Evolutionary conservation across 2,329 filamentous ascomycete genomes (phyloP).

Genomic region (Phaeoacremonium minimum): DNA sequence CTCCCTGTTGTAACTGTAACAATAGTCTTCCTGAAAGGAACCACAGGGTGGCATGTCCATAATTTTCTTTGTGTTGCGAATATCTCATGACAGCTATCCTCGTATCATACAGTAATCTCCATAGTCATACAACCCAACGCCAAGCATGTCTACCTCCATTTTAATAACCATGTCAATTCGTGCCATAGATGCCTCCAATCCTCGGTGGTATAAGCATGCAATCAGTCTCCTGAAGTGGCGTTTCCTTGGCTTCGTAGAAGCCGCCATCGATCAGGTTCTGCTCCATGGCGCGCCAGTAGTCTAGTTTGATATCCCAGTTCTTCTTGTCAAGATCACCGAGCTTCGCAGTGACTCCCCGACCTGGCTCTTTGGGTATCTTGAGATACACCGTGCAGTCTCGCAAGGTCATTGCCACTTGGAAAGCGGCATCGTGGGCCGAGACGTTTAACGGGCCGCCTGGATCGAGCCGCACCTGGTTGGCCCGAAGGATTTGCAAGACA

Average conservation of each 20-base stretch:
- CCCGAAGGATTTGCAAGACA: slow-evolving; percentile 29
- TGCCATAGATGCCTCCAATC: too few species aligned
- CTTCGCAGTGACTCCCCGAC: slow-evolving; percentile 44
- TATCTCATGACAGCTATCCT: too few species aligned
- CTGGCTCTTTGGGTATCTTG: slow-evolving; percentile 40
- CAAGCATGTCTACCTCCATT: too few species aligned
- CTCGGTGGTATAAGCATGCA: background rate
- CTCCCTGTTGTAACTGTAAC: too few species aligned
- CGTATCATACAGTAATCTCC: too few species aligned
- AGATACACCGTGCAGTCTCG: slow-evolving; percentile 75
- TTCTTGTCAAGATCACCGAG: slow-evolving; percentile 78
- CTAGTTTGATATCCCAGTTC: slow-evolving; percentile 59
- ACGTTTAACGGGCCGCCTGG: slow-evolving; percentile 30
- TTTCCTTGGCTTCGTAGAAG: slow-evolving; percentile 48
- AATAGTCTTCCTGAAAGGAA: too few species aligned
- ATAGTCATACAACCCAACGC: too few species aligned
- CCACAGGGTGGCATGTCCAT: too few species aligned
- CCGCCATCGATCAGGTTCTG: slow-evolving; percentile 58
- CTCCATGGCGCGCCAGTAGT: slow-evolving; percentile 66
- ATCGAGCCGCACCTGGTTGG: slow-evolving; percentile 33
- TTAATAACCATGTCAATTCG: too few species aligned
- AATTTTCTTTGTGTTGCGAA: too few species aligned
- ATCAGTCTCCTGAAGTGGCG: background rate
- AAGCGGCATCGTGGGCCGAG: slow-evolving; percentile 36
- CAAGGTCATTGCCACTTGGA: slow-evolving; percentile 73